A percentile compares a stretch with the other conserved stretches of the same genome.
phyloP scores from a whole-genome alignment of 257 asterid genomes.

The Gardenia jasminoides region DNA sequence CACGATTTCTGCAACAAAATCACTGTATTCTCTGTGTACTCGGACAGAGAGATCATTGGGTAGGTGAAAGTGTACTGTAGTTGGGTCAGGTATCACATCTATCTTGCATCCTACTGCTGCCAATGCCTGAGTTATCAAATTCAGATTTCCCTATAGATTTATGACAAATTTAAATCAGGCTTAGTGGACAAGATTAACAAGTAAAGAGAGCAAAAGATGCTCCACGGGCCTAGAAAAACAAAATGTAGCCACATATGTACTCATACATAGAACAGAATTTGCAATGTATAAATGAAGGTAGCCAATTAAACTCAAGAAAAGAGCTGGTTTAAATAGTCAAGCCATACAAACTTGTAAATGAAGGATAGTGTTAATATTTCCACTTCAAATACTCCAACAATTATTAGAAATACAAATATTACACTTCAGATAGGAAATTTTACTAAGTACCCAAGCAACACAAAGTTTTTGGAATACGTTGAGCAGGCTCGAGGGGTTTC shows the following conservation, averaged over 20 bases:
- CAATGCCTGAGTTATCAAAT: constrained; percentile 90
- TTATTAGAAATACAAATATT: neutral
- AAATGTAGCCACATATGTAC: neutral
- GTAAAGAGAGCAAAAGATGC: neutral
- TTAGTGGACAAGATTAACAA: neutral
- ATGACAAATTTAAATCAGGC: neutral
- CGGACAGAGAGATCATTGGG: constrained; percentile 81
- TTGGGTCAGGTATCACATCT: constrained; percentile 93
- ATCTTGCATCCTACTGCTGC: constrained; percentile 91
- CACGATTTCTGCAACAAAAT: constrained; percentile 72
- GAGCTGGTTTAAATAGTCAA: neutral
- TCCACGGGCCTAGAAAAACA: neutral
- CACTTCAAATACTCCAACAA: neutral
- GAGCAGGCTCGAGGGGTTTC: neutral
- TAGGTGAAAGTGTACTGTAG: constrained; percentile 91
- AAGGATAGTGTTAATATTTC: neutral
- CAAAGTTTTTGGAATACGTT: neutral
- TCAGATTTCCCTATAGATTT: constrained; percentile 74
- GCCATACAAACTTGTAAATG: neutral
- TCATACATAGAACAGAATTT: neutral
- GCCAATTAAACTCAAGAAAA: neutral
- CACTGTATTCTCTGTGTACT: constrained; percentile 73
- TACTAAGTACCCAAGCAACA: neutral
- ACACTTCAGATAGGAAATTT: neutral
- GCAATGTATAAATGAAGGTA: neutral